Evolutionary conservation across 2,329 filamentous ascomycete species (phyloP).

Genomic region (Exophiala xenobiotica): DNA sequence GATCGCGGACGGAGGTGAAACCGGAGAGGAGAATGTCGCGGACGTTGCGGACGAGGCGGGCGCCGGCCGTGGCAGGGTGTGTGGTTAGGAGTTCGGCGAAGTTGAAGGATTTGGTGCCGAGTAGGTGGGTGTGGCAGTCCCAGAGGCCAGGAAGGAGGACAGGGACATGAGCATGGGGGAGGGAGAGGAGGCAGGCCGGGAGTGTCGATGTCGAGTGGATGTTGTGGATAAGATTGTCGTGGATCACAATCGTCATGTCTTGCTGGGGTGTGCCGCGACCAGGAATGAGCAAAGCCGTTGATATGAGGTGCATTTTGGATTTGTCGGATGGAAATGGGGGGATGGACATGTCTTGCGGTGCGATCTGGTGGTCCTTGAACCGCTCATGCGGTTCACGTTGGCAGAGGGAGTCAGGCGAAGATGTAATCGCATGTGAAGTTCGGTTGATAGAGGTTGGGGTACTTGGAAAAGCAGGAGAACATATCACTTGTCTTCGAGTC

Average conservation of each 20-base stretch:
- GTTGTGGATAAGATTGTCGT: conserved; percentile 41
- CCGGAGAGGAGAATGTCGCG: conserved; percentile 47
- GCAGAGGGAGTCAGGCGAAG: too few relatives aligned
- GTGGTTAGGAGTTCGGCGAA: conserved; percentile 17
- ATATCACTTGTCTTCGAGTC: conserved; percentile 14
- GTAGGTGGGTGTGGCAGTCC: conserved; percentile 54
- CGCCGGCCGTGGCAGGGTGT: conserved; percentile 38
- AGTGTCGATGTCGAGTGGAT: conserved; percentile 14
- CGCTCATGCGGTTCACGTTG: background rate
- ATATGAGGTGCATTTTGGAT: conserved; percentile 15
- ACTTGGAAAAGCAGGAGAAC: background rate
- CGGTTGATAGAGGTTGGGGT: background rate
- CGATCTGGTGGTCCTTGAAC: background rate
- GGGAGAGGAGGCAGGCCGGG: conserved; percentile 5
- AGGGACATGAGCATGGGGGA: conserved; percentile 37
- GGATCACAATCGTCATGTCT: conserved; percentile 42
- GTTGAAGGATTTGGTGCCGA: conserved; percentile 36
- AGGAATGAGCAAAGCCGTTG: conserved; percentile 47
- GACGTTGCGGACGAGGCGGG: conserved; percentile 44
- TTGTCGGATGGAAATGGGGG: background rate
- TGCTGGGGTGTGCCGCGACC: conserved; percentile 46
- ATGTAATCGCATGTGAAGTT: background rate
- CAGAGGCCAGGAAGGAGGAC: conserved; percentile 54
- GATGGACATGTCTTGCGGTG: background rate
- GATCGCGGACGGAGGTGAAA: conserved; percentile 53